Conservation (phyloP, 371 early-diverging fungal genomes). For the Chytridiales sp. region DNA sequence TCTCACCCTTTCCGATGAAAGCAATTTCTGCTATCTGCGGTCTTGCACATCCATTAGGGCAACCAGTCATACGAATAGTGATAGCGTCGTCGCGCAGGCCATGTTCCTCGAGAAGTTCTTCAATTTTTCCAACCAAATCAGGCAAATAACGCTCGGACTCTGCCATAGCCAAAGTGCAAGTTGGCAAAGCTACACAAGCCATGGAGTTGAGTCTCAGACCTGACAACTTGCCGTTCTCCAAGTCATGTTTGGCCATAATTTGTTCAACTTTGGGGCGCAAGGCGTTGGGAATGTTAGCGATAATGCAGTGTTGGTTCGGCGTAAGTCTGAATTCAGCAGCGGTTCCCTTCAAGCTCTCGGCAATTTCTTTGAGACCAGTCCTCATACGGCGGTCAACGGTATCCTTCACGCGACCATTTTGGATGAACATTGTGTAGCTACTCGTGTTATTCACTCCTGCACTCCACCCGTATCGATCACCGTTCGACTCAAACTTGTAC, state of each 20-base stretch:
- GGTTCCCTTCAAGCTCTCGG: slow-evolving; percentile 56
- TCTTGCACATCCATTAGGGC: slow-evolving; percentile 93
- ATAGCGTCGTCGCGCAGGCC: slow-evolving; percentile 85
- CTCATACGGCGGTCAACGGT: slow-evolving; percentile 72
- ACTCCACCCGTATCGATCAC: slow-evolving; percentile 92
- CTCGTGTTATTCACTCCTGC: slow-evolving; percentile 61
- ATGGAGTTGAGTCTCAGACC: slow-evolving; percentile 84
- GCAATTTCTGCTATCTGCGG: slow-evolving; percentile 92
- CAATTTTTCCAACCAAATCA: slow-evolving; percentile 72
- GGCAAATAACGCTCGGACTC: slow-evolving; percentile 95
- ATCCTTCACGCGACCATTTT: slow-evolving; percentile 90
- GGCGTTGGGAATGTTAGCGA: slow-evolving; percentile 71
- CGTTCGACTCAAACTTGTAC: slow-evolving; percentile 79
- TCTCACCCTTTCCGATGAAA: slow-evolving; percentile 81
- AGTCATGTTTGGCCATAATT: slow-evolving; percentile 71
- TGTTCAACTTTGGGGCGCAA: slow-evolving; percentile 70
- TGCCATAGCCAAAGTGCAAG: slow-evolving; percentile 93
- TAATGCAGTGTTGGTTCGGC: slow-evolving; percentile 86
- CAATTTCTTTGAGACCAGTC: slow-evolving; percentile 78
- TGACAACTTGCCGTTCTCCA: slow-evolving; percentile 76
- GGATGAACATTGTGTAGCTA: slow-evolving; percentile 86
- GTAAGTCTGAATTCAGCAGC: slow-evolving; percentile 82
- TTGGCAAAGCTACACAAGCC: slow-evolving; percentile 94
- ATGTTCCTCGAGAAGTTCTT: slow-evolving; percentile 70
- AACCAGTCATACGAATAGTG: slow-evolving; percentile 94